Conservation (phyloP, 495 filamentous ascomycete species). For the Trichoderma orchidacearum region DNA sequence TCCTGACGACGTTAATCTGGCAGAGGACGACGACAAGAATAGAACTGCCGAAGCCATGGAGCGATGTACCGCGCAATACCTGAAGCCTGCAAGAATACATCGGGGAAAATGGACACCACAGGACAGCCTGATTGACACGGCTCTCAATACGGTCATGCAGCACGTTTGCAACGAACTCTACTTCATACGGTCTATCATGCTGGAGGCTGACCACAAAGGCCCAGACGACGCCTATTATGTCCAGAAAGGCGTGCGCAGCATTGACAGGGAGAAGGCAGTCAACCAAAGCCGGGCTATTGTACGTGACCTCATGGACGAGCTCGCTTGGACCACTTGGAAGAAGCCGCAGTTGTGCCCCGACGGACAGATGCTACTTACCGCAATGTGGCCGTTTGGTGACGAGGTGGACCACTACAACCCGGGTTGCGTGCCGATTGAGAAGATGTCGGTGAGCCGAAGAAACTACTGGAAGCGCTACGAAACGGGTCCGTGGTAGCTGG, state of each 20-base stretch:
- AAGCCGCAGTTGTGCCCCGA: slow-evolving; percentile 37
- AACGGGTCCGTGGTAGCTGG: not conserved
- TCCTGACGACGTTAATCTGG: not conserved
- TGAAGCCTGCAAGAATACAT: slow-evolving; percentile 12
- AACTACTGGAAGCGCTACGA: not conserved
- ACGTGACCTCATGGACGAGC: slow-evolving; percentile 27
- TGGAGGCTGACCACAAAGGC: not conserved
- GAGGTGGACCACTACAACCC: slow-evolving; percentile 38
- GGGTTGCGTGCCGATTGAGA: slow-evolving; percentile 18
- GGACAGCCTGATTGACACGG: slow-evolving; percentile 22
- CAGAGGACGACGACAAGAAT: slow-evolving; percentile 17
- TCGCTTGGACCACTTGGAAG: slow-evolving; percentile 51
- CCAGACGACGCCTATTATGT: slow-evolving; percentile 2
- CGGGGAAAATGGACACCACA: slow-evolving; percentile 13
- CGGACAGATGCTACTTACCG: slow-evolving; percentile 51
- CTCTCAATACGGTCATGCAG: slow-evolving; percentile 30
- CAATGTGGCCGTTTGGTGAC: slow-evolving; percentile 51
- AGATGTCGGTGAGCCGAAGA: not conserved
- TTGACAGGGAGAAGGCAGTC: slow-evolving; percentile 3
- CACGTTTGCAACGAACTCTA: slow-evolving; percentile 39
- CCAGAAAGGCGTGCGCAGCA: slow-evolving; percentile 4
- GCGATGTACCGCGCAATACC: slow-evolving; percentile 38
- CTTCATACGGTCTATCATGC: slow-evolving; percentile 15
- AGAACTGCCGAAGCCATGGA: slow-evolving; percentile 23
- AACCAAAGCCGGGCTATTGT: slow-evolving; percentile 16